Conservation (phyloP, 345 rosid genomes). For the Brassica carinata region DNA sequence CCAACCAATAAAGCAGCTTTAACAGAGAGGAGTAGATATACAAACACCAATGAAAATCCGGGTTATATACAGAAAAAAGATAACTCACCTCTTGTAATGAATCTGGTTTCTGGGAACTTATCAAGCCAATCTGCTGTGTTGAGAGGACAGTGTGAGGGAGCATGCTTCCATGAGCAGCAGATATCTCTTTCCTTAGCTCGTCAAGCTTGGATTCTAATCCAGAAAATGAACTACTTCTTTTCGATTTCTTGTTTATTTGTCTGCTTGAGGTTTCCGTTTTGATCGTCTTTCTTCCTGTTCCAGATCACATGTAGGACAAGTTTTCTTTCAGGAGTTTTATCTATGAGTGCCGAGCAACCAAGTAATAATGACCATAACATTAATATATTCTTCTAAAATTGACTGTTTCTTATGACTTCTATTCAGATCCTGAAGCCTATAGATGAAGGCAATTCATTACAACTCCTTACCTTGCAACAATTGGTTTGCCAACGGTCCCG, state of each 20-base stretch:
- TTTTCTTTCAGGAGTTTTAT: neutral
- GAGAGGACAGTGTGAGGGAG: constrained; percentile 88
- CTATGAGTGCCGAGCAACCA: neutral
- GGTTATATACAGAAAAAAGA: neutral
- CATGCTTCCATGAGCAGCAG: constrained; percentile 66
- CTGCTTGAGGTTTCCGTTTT: constrained; percentile 61
- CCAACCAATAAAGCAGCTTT: constrained; percentile 19
- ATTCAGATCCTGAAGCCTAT: neutral
- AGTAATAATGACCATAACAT: neutral
- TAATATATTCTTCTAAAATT: neutral
- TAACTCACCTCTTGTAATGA: constrained; percentile 63
- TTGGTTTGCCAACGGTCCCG: constrained; percentile 78
- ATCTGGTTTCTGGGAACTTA: constrained; percentile 60
- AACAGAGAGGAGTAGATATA: neutral
- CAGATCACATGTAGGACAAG: neutral
- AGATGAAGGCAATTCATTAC: neutral
- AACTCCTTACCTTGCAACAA: constrained; percentile 67
- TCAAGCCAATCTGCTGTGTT: constrained; percentile 65
- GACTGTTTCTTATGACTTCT: neutral
- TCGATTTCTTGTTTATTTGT: constrained; percentile 53
- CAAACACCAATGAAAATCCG: neutral
- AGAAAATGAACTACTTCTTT: constrained; percentile 47
- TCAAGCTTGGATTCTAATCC: constrained; percentile 74
- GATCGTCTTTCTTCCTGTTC: constrained; percentile 62
- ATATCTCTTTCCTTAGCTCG: constrained; percentile 74